A percentile compares a stretch with the other conserved stretches of the same genome.
These are phyloP conservation scores for Penicillium taxi DNA, from an alignment of 495 filamentous ascomycete species.

Conservation along the genomic window DNA sequence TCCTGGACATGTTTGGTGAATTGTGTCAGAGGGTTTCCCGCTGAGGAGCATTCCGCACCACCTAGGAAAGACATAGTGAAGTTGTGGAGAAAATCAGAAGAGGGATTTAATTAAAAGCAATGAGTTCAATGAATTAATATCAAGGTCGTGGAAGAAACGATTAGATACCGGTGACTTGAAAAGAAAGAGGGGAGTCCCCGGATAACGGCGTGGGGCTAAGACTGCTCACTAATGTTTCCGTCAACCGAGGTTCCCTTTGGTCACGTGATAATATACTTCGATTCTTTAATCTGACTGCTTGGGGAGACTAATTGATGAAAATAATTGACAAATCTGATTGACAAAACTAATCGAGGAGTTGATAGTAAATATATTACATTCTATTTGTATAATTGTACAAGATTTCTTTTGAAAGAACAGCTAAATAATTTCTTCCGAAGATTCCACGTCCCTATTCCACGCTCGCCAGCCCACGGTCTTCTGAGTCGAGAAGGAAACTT, in stretches of 20 bases:
- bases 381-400: too few species aligned
- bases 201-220: conserved; percentile 30
- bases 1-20: conserved; percentile 92
- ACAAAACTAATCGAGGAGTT: too few species aligned
- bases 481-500: conserved; percentile 51
- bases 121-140: neutral
- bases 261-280: too few species aligned
- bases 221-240: conserved; percentile 20
- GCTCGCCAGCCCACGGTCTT: conserved; percentile 15
- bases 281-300: too few species aligned
- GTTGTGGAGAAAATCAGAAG: conserved; percentile 2
- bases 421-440: too few species aligned
- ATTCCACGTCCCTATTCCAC: too few species aligned
- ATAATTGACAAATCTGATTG: too few species aligned
- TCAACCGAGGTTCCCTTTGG: conserved; percentile 30
- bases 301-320: too few species aligned
- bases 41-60: conserved; percentile 94
- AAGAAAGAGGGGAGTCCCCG: conserved; percentile 9
- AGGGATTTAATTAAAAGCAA: neutral
- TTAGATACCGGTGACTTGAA: neutral
- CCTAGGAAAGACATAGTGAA: conserved; percentile 81
- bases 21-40: conserved; percentile 90
- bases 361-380: too few species aligned
- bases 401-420: too few species aligned
- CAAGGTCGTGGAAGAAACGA: neutral